Evolutionary conservation across 1,284 basidiomycete genomes (phyloP).

Genomic region (Puccinia coronata): DNA sequence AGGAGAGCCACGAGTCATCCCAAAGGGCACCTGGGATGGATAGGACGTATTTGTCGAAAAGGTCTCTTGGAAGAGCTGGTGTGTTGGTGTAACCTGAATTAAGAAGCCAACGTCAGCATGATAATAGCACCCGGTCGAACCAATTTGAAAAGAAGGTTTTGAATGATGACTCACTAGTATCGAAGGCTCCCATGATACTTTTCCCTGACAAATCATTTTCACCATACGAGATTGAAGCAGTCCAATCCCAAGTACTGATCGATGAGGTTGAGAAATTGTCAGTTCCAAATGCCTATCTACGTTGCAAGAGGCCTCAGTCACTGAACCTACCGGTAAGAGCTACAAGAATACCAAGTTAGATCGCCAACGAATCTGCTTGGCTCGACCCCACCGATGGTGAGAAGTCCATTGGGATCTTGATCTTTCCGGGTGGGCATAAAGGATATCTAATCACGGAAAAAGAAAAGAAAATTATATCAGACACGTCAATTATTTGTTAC

Average conservation of each 20-base stretch:
- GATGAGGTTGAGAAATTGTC: background rate
- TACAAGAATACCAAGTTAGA: slow-evolving; percentile 45
- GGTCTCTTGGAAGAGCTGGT: slow-evolving; percentile 31
- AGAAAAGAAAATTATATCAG: background rate
- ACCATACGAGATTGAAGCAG: slow-evolving; percentile 41
- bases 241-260: slow-evolving; percentile 49
- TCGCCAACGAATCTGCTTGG: slow-evolving; percentile 38
- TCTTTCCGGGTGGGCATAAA: slow-evolving; percentile 47
- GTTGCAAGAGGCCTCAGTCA: background rate
- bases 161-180: slow-evolving; percentile 45
- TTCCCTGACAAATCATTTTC: slow-evolving; percentile 36
- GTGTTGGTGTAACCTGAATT: slow-evolving; percentile 45
- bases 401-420: slow-evolving; percentile 43
- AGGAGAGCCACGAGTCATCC: slow-evolving; percentile 45
- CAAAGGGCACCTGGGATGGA: slow-evolving; percentile 49
- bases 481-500: background rate
- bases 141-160: background rate
- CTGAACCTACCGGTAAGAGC: slow-evolving; percentile 46
- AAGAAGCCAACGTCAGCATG: background rate
- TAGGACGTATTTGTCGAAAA: slow-evolving; percentile 49
- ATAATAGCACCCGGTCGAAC: background rate
- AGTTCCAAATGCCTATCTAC: background rate
- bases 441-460: slow-evolving; percentile 28
- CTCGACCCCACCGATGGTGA: slow-evolving; percentile 48
- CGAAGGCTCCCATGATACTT: slow-evolving; percentile 25